Evolutionary conservation across 164 flowering plant genomes (phyloP).

Genomic region (Berberis thunbergii): DNA sequence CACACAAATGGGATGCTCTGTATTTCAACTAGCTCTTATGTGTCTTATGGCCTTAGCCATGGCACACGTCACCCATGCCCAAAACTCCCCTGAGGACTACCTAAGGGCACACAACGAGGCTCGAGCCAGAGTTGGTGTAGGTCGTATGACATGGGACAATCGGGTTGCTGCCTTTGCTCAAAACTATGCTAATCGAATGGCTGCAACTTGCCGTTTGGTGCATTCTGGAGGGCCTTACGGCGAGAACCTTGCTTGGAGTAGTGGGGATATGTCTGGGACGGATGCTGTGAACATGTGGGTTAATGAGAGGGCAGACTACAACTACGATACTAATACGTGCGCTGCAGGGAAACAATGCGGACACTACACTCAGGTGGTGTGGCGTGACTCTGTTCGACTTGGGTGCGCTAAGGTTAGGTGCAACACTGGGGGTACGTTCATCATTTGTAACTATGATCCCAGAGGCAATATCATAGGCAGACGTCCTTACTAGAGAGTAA

Average conservation of each 20-base stretch:
- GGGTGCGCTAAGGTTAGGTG: conserved; percentile 40
- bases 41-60: no score
- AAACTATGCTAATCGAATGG: not conserved
- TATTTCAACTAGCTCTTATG: no score
- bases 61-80: no score
- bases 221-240: conserved; percentile 35
- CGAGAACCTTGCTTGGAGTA: conserved; percentile 31
- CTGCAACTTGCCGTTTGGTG: conserved; percentile 17
- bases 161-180: no score
- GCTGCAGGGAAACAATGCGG: conserved; percentile 12
- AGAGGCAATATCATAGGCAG: conserved; percentile 21
- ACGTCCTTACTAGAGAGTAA: conserved; percentile 15
- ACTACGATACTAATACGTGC: conserved; percentile 27
- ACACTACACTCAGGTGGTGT: conserved; percentile 5
- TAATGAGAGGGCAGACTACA: conserved; percentile 22
- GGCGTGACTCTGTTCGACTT: conserved; percentile 27
- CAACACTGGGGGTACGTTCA: conserved; percentile 19
- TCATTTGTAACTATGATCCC: conserved; percentile 25
- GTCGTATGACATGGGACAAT: no score
- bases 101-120: no score
- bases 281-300: conserved; percentile 39
- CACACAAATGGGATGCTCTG: no score
- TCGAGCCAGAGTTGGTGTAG: no score
- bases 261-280: conserved; percentile 10
- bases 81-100: no score